phyloP scores from a whole-genome alignment of 2,329 filamentous ascomycete genomes.

The Verticillium klebahnii region DNA sequence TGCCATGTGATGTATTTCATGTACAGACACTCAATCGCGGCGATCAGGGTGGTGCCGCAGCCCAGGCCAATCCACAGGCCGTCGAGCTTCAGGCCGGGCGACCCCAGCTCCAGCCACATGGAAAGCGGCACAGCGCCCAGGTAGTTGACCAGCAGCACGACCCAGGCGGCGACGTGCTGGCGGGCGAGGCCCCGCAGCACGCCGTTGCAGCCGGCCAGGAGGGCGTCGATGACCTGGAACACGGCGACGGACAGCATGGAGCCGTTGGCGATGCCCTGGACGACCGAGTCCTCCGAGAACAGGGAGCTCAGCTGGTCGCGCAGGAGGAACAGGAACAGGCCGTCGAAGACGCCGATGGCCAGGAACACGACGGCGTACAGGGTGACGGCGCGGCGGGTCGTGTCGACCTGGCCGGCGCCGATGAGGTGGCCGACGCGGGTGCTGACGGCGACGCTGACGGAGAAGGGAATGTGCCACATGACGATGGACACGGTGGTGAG shows the following conservation, averaged over 20 bases:
- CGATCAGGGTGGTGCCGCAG: conserved; percentile 25
- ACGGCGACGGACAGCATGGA: conserved; percentile 25
- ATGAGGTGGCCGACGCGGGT: conserved; percentile 38
- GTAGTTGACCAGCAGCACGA: conserved; percentile 31
- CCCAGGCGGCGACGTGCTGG: conserved; percentile 30
- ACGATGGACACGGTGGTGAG: conserved; percentile 34
- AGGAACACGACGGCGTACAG: conserved; percentile 28
- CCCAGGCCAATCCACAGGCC: conserved; percentile 30
- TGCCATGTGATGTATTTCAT: conserved; percentile 23
- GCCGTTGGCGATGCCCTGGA: conserved; percentile 22
- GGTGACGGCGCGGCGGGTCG: conserved; percentile 23
- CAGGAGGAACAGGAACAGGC: conserved; percentile 23
- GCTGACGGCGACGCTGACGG: conserved; percentile 33
- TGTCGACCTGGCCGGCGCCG: conserved; percentile 26
- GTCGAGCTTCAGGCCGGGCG: conserved; percentile 22
- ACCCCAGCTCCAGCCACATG: conserved; percentile 31
- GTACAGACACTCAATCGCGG: conserved; percentile 24
- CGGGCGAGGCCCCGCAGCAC: conserved; percentile 32
- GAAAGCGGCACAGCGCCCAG: conserved; percentile 31
- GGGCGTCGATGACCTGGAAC: conserved; percentile 29
- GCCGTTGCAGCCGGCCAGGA: conserved; percentile 30
- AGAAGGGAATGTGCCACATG: conserved; percentile 38
- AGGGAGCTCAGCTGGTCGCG: conserved; percentile 22
- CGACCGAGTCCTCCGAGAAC: conserved; percentile 25
- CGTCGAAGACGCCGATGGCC: conserved; percentile 27